A percentile compares a stretch with the other conserved stretches of the same genome.
Conservation (phyloP, 345 rosid species). For the Angophora floribunda region DNA sequence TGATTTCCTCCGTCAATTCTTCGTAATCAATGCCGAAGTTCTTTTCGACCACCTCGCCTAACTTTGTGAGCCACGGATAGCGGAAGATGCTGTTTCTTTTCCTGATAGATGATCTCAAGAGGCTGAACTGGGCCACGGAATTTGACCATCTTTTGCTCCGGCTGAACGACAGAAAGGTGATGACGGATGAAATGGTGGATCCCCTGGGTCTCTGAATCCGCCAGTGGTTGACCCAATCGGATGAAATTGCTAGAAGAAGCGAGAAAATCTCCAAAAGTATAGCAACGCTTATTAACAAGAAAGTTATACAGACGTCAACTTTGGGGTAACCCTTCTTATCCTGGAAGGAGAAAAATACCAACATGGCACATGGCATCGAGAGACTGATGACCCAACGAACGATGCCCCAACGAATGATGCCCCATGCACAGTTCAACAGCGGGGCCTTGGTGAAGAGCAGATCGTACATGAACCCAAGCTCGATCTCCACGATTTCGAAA, state of each 20-base stretch:
- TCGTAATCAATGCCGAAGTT: fast-evolving
- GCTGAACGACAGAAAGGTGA: neutral
- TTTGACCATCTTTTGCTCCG: neutral
- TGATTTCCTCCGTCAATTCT: fast-evolving
- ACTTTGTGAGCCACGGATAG: fast-evolving
- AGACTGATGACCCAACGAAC: constrained; percentile 8
- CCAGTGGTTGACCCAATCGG: neutral
- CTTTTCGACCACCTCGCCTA: neutral
- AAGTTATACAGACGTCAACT: constrained; percentile 4
- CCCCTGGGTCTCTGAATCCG: fast-evolving
- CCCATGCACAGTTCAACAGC: neutral
- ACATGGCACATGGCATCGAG: neutral
- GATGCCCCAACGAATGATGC: constrained; percentile 3
- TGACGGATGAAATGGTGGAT: fast-evolving
- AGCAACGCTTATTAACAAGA: neutral
- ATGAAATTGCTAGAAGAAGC: neutral
- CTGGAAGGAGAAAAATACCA: neutral
- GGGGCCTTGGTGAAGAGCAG: constrained; percentile 31
- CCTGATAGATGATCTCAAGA: neutral
- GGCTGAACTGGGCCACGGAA: neutral
- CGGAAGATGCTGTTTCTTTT: neutral
- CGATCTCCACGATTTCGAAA: constrained; percentile 20
- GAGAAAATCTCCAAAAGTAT: constrained; percentile 3
- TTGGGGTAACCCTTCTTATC: neutral
- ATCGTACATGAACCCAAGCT: constrained; percentile 33